Conservation (phyloP, 495 filamentous ascomycete species). For the Talaromyces stipitatus region DNA sequence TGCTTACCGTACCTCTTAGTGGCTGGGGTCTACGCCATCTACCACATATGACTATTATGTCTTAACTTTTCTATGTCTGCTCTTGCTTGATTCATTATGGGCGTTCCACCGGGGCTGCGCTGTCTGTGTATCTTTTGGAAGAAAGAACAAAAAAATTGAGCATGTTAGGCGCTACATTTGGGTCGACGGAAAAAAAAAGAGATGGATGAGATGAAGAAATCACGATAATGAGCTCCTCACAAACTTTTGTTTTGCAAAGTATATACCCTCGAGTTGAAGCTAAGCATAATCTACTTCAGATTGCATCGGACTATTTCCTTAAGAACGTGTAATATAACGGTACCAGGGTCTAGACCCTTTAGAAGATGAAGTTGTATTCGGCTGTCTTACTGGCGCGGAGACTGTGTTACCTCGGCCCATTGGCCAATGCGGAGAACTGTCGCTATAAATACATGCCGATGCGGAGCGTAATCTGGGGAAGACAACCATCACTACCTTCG, state of each 20-base stretch:
- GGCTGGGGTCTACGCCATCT: neutral
- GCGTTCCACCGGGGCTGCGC: constrained; percentile 7
- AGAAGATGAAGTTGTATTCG: neutral
- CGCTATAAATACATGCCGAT: neutral
- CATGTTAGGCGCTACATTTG: constrained; percentile 7
- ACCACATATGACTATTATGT: constrained; percentile 12
- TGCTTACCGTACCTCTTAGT: neutral
- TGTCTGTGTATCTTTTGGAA: constrained; percentile 12
- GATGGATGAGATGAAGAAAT: constrained; percentile 32
- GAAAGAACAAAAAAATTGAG: constrained; percentile 20
- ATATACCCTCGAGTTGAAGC: constrained; percentile 48
- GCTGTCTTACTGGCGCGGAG: neutral
- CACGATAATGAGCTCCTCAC: constrained; percentile 40
- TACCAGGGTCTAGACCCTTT: neutral
- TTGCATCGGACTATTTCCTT: neutral
- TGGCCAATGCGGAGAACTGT: neutral
- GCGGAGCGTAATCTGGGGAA: neutral
- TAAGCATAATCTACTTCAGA: constrained; percentile 38
- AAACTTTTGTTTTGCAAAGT: constrained; percentile 25
- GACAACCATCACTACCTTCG: too few relatives aligned
- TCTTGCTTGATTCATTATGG: neutral
- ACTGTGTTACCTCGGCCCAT: neutral
- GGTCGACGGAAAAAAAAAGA: constrained; percentile 12
- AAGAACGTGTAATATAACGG: neutral
- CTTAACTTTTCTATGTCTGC: constrained; percentile 11